Evolutionary conservation across 1,139 yeast genomes (phyloP).

Genomic region (Yamadazyma jaroonii): DNA sequence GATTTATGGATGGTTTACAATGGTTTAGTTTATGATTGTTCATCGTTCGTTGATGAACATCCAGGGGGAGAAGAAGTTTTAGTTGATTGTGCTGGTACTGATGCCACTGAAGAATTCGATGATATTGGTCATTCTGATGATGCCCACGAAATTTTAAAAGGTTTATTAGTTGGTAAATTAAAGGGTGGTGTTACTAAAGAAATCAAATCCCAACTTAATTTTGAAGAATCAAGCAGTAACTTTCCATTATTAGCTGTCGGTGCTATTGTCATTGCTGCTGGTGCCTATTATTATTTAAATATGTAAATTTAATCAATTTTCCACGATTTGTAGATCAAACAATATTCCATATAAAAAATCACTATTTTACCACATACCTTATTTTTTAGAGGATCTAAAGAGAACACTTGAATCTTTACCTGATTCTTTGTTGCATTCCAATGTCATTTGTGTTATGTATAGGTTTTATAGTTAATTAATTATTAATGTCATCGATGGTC

Average conservation of each 20-base stretch:
- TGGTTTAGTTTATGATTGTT: constrained; percentile 86
- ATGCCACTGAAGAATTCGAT: constrained; percentile 91
- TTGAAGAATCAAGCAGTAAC: constrained; percentile 23
- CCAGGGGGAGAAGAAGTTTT: constrained; percentile 97
- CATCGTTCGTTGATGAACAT: constrained; percentile 88
- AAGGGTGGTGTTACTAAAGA: constrained; percentile 43
- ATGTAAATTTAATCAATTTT: not conserved
- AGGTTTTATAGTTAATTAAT: not conserved
- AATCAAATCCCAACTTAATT: constrained; percentile 20
- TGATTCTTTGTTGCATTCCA: too few relatives aligned
- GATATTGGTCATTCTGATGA: constrained; percentile 98
- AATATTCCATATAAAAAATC: not conserved
- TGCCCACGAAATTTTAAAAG: constrained; percentile 74
- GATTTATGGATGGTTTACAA: constrained; percentile 90
- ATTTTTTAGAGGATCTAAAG: too few relatives aligned
- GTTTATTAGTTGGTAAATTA: constrained; percentile 63
- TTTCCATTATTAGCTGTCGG: constrained; percentile 44
- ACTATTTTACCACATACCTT: too few relatives aligned
- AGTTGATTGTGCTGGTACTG: constrained; percentile 85
- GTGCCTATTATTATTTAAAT: constrained; percentile 41
- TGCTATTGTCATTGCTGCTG: constrained; percentile 53
- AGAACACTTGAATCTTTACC: too few relatives aligned
- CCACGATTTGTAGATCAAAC: constrained; percentile 7
- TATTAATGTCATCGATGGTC: not conserved
- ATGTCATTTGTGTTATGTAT: not conserved